phyloP scores from a whole-genome alignment of 2,329 filamentous ascomycete genomes.

The Tolypocladium capitatum region DNA sequence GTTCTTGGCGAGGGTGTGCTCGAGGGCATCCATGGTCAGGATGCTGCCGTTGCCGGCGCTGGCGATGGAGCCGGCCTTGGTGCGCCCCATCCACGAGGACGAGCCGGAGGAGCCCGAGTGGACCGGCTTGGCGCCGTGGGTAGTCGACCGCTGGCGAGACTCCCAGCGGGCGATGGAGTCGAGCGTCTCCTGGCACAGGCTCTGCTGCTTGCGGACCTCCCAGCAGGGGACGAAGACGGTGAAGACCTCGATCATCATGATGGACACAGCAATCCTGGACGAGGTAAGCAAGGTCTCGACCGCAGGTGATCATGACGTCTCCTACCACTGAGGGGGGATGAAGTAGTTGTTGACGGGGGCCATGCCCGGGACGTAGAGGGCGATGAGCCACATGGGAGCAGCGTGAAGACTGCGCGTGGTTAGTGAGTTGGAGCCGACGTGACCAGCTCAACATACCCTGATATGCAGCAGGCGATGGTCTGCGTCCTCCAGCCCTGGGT shows the following conservation, averaged over 20 bases:
- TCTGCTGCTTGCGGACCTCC: constrained; percentile 35
- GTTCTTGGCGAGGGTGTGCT: constrained; percentile 45
- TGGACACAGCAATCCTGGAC: constrained; percentile 36
- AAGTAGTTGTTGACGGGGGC: constrained; percentile 37
- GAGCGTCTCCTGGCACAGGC: constrained; percentile 27
- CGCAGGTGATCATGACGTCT: constrained; percentile 7
- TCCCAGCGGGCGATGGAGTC: constrained; percentile 32
- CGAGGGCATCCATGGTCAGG: constrained; percentile 47
- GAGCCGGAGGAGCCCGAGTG: constrained; percentile 15
- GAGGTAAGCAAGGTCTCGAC: too few species aligned
- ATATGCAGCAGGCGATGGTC: constrained; percentile 38
- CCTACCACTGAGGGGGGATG: constrained; percentile 46
- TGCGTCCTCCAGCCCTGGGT: constrained; percentile 52
- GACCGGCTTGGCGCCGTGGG: constrained; percentile 9
- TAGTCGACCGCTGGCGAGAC: constrained; percentile 16
- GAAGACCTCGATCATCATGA: constrained; percentile 46
- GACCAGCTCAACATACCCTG: constrained; percentile 27
- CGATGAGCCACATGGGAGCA: constrained; percentile 52
- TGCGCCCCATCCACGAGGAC: constrained; percentile 24
- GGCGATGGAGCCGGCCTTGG: constrained; percentile 18
- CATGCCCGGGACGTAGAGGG: constrained; percentile 36
- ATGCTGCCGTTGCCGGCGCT: constrained; percentile 23
- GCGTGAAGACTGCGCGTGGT: constrained; percentile 37
- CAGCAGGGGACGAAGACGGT: constrained; percentile 49
- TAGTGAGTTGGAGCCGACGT: neutral